Conservation (phyloP, 176 grass and related monocot species). For the Zoysia japonica region DNA sequence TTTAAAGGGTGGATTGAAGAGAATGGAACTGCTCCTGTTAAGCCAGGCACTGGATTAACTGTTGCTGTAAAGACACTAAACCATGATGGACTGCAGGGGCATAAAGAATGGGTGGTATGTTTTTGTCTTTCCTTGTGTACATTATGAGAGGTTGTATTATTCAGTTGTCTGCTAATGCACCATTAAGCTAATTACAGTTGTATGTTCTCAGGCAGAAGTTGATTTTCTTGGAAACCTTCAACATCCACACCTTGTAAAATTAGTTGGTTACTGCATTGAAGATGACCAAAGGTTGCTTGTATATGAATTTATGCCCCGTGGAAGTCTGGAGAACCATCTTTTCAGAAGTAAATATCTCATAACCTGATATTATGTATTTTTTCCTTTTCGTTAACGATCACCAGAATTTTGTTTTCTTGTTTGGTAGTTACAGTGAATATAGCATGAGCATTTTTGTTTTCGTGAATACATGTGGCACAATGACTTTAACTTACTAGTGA, state of each 20-base stretch:
- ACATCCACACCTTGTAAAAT: slow-evolving; percentile 94
- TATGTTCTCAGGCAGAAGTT: slow-evolving; percentile 76
- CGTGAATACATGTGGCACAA: not conserved
- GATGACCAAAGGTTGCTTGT: slow-evolving; percentile 97
- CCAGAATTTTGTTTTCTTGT: not conserved
- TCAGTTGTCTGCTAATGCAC: slow-evolving; percentile 23
- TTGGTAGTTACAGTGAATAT: not conserved
- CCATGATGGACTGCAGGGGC: slow-evolving; percentile 98
- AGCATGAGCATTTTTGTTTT: not conserved
- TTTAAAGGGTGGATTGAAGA: slow-evolving; percentile 99
- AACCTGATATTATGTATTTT: not conserved
- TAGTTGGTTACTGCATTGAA: slow-evolving; percentile 99
- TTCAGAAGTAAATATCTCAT: slow-evolving; percentile 76
- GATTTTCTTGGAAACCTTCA: slow-evolving; percentile 98
- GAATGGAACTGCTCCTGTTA: slow-evolving; percentile 97
- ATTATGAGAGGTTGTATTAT: slow-evolving; percentile 8
- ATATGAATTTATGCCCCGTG: slow-evolving; percentile 98
- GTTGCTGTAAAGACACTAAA: slow-evolving; percentile 98
- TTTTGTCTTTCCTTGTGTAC: slow-evolving; percentile 29
- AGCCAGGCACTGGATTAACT: slow-evolving; percentile 94
- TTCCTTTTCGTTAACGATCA: not conserved
- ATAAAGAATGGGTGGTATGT: slow-evolving; percentile 99
- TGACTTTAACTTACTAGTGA: slow-evolving; percentile 1
- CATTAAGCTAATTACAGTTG: slow-evolving; percentile 29
- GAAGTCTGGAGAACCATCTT: slow-evolving; percentile 99